Conservation (phyloP, 176 grass and related monocot species). For the Hyparrhenia diplandra region DNA sequence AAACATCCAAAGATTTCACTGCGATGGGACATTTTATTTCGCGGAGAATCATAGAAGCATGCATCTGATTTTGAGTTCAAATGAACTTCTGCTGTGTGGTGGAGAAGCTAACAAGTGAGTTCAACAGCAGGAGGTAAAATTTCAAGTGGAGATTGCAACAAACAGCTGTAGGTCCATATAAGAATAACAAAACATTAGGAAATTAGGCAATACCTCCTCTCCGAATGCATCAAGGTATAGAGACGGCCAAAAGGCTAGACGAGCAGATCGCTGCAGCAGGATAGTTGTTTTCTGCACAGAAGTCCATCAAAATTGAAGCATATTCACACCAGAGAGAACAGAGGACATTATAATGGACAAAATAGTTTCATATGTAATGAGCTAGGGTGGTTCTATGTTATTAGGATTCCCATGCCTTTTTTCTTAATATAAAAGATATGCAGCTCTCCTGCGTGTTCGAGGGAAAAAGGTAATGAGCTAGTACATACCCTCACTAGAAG, state of each 20-base stretch:
- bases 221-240: conserved; percentile 89
- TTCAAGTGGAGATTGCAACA: neutral
- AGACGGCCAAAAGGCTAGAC: conserved; percentile 90
- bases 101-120: neutral
- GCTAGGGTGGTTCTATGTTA: neutral
- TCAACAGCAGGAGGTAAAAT: neutral
- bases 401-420: neutral
- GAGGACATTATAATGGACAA: neutral
- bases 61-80: neutral
- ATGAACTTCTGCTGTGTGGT: neutral
- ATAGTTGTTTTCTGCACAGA: conserved; percentile 87
- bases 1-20: neutral
- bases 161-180: neutral
- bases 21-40: neutral
- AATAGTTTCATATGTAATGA: conserved; percentile 1
- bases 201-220: conserved; percentile 76
- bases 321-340: neutral
- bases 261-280: conserved; percentile 82
- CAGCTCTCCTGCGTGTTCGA: neutral
- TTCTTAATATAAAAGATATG: neutral
- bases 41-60: neutral
- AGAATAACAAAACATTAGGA: neutral
- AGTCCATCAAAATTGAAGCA: conserved; percentile 21
- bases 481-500: conserved; percentile 90
- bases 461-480: neutral